Evolutionary conservation across 2,329 filamentous ascomycete genomes (phyloP).

Genomic region (Fusarium sp.): DNA sequence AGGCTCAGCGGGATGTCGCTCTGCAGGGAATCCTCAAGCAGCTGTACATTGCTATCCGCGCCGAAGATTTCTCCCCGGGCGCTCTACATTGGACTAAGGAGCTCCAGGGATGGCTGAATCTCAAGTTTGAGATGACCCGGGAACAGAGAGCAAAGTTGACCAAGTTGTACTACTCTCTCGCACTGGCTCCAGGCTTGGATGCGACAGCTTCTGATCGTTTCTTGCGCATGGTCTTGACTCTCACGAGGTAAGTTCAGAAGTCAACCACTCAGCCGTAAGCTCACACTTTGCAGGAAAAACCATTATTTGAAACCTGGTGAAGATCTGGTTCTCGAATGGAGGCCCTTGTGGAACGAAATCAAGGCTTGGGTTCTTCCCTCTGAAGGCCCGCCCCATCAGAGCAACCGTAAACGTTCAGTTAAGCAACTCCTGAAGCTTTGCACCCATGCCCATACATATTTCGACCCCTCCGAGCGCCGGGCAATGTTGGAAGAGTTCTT

Average conservation of each 20-base stretch:
- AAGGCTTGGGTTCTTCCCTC: conserved; percentile 89
- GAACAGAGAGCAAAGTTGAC: conserved; percentile 85
- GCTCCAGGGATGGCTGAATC: conserved; percentile 90
- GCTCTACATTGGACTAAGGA: conserved; percentile 98
- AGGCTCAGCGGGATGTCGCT: conserved; percentile 79
- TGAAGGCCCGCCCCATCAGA: conserved; percentile 77
- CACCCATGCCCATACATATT: conserved; percentile 90
- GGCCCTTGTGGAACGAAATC: conserved; percentile 89
- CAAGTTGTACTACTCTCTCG: conserved; percentile 92
- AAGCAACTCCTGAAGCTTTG: conserved; percentile 86
- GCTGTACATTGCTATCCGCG: conserved; percentile 89
- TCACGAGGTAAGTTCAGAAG: conserved; percentile 80
- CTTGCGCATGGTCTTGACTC: conserved; percentile 92
- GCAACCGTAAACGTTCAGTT: conserved; percentile 64
- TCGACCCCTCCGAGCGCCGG: conserved; percentile 87
- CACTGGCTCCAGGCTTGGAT: conserved; percentile 90
- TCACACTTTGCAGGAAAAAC: conserved; percentile 73
- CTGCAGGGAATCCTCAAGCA: conserved; percentile 91
- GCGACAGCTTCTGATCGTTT: conserved; percentile 86
- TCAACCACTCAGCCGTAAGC: conserved; percentile 21
- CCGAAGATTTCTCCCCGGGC: conserved; percentile 93
- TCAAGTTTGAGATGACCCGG: conserved; percentile 96
- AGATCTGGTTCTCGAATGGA: conserved; percentile 93
- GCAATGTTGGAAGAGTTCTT: conserved; percentile 84
- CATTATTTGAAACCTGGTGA: conserved; percentile 93